Conservation (phyloP, 345 rosid species). For the Schrenkiella parvula region DNA sequence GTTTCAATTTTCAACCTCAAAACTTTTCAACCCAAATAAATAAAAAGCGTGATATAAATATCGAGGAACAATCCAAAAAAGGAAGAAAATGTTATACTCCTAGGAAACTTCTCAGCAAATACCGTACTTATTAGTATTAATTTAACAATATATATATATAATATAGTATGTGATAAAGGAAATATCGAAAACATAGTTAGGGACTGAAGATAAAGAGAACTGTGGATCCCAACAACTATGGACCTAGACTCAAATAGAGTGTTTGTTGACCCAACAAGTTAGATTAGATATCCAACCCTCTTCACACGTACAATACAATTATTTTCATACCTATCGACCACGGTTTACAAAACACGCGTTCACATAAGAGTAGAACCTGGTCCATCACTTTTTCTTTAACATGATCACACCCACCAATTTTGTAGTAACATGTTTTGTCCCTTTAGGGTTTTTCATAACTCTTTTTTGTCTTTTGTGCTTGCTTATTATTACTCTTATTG, state of each 20-base stretch:
- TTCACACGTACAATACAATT: conserved; percentile 7
- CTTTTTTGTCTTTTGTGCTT: background rate
- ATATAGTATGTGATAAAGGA: background rate
- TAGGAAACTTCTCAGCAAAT: conserved; percentile 10
- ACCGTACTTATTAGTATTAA: background rate
- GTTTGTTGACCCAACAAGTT: conserved; percentile 37
- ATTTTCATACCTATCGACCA: conserved; percentile 4
- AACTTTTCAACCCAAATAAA: conserved; percentile 13
- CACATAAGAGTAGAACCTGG: conserved; percentile 21
- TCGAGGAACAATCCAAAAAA: background rate
- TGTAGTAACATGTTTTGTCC: conserved; percentile 31
- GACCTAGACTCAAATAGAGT: conserved; percentile 8
- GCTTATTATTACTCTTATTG: background rate
- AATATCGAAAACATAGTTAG: conserved; percentile 6
- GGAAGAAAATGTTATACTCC: background rate
- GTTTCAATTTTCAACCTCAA: conserved; percentile 2
- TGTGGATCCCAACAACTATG: conserved; percentile 24
- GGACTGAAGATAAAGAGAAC: conserved; percentile 9
- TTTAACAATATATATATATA: background rate
- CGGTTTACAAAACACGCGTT: conserved; percentile 19
- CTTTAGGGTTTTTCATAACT: background rate
- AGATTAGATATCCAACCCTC: conserved; percentile 28
- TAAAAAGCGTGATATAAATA: background rate
- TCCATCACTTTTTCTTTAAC: background rate
- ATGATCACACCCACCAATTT: conserved; percentile 24